These are phyloP conservation scores for Micromonas pusilla DNA, from an alignment of 139 green algal species.

Conservation along the genomic window DNA sequence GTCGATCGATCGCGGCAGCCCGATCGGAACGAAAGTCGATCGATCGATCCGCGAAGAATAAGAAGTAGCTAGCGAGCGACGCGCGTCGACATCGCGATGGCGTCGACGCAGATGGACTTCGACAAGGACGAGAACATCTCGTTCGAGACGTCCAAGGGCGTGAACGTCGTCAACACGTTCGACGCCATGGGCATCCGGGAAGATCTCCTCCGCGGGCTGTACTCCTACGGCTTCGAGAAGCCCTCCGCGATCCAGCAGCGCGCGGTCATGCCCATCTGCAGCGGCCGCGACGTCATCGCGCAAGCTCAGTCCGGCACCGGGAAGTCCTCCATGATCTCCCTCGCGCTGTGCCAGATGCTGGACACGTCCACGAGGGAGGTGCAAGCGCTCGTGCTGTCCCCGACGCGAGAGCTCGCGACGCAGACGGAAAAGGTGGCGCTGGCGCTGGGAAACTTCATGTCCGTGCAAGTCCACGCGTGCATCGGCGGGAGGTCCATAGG, in stretches of 20 bases:
- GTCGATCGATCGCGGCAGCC: too few species aligned
- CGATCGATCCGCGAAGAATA: too few species aligned
- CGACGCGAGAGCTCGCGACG: constrained; percentile 89
- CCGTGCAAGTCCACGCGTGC: constrained; percentile 85
- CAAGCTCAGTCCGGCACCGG: constrained; percentile 96
- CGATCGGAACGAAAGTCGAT: too few species aligned
- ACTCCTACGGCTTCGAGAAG: constrained; percentile 94
- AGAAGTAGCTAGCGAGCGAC: too few species aligned
- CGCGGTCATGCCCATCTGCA: constrained; percentile 84
- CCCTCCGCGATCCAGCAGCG: constrained; percentile 97
- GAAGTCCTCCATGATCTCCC: constrained; percentile 92
- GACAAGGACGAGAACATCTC: constrained; percentile 18
- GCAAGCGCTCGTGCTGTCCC: constrained; percentile 87
- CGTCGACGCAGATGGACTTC: not conserved
- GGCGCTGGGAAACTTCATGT: constrained; percentile 88
- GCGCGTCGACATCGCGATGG: too few species aligned
- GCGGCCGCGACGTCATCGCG: constrained; percentile 90
- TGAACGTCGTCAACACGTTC: constrained; percentile 75
- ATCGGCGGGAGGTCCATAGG: constrained; percentile 91
- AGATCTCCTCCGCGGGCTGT: constrained; percentile 88
- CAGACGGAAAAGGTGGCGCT: constrained; percentile 92
- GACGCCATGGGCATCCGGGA: constrained; percentile 88
- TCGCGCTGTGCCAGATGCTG: constrained; percentile 80
- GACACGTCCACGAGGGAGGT: constrained; percentile 66
- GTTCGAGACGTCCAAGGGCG: constrained; percentile 74